These are phyloP conservation scores for Fusarium protoensiforme DNA, from an alignment of 2,329 filamentous ascomycete genomes.

Conservation along the genomic window DNA sequence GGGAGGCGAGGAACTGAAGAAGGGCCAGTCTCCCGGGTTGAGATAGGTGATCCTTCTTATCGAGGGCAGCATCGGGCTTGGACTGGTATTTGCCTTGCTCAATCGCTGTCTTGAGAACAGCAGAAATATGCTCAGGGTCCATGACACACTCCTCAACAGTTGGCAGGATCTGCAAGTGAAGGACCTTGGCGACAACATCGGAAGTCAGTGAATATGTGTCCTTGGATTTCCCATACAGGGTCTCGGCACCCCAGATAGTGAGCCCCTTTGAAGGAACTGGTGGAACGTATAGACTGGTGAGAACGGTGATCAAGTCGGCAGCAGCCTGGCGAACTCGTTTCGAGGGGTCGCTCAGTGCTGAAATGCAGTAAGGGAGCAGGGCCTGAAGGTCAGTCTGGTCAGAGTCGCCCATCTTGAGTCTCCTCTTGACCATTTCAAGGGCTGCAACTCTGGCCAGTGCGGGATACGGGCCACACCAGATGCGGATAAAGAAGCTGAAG, in stretches of 20 bases:
- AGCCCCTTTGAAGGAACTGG: slow-evolving; percentile 52
- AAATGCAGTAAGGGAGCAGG: slow-evolving; percentile 83
- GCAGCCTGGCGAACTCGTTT: slow-evolving; percentile 82
- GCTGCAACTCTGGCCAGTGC: slow-evolving; percentile 76
- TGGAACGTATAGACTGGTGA: slow-evolving; percentile 62
- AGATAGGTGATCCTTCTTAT: slow-evolving; percentile 66
- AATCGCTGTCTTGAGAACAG: slow-evolving; percentile 62
- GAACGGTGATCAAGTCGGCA: slow-evolving; percentile 70
- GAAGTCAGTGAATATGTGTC: slow-evolving; percentile 68
- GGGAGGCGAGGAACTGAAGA: slow-evolving; percentile 78
- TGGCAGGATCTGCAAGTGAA: slow-evolving; percentile 76
- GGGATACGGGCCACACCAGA: slow-evolving; percentile 79
- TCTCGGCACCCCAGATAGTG: slow-evolving; percentile 68
- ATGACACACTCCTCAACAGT: slow-evolving; percentile 87
- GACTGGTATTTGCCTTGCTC: slow-evolving; percentile 54
- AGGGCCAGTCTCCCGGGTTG: slow-evolving; percentile 73
- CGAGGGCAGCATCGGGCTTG: slow-evolving; percentile 51
- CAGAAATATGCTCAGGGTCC: slow-evolving; percentile 76
- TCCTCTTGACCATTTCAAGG: slow-evolving; percentile 70
- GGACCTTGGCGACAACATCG: slow-evolving; percentile 68
- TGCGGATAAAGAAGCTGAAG: slow-evolving; percentile 78
- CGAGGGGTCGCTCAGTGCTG: slow-evolving; percentile 79
- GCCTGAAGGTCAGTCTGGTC: slow-evolving; percentile 76
- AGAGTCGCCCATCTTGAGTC: slow-evolving; percentile 63
- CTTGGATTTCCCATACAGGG: slow-evolving; percentile 71